phyloP scores from a whole-genome alignment of 1,284 basidiomycete genomes.

The Sporisorium exsertum region DNA sequence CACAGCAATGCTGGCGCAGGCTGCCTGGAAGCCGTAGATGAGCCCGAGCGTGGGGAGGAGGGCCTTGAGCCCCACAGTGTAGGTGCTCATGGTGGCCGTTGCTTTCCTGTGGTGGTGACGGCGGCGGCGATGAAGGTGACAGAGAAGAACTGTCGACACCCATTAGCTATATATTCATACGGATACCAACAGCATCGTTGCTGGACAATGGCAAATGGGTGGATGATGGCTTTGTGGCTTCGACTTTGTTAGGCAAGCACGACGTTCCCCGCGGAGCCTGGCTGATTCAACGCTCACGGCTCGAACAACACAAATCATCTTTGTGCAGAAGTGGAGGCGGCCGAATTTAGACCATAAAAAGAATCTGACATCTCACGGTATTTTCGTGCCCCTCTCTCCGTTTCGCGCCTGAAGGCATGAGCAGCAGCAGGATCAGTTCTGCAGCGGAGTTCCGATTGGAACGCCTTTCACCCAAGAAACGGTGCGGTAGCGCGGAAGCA shows the following conservation, averaged over 20 bases:
- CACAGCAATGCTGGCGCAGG: constrained; percentile 49
- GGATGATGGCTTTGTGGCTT: neutral
- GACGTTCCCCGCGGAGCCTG: neutral
- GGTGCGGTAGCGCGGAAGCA: neutral
- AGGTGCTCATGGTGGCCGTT: constrained; percentile 35
- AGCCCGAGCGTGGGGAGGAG: constrained; percentile 55
- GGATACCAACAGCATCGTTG: neutral
- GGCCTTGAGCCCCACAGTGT: constrained; percentile 51
- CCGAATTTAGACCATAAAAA: too few relatives aligned
- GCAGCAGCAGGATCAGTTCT: neutral
- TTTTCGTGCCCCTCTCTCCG: too few relatives aligned
- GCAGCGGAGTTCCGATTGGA: too few relatives aligned
- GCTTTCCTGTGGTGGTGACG: neutral
- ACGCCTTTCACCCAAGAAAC: too few relatives aligned
- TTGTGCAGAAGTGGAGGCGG: neutral
- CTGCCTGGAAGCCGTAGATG: constrained; percentile 59
- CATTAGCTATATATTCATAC: constrained; percentile 1
- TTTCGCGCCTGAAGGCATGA: neutral
- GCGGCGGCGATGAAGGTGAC: neutral
- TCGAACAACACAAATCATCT: too few relatives aligned
- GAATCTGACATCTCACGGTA: too few relatives aligned
- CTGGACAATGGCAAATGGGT: neutral
- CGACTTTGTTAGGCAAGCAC: constrained; percentile 4
- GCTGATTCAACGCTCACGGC: neutral
- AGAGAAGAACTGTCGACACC: too few relatives aligned